phyloP scores from a whole-genome alignment of 345 rosid species.

The Euphorbia tirucalli region DNA sequence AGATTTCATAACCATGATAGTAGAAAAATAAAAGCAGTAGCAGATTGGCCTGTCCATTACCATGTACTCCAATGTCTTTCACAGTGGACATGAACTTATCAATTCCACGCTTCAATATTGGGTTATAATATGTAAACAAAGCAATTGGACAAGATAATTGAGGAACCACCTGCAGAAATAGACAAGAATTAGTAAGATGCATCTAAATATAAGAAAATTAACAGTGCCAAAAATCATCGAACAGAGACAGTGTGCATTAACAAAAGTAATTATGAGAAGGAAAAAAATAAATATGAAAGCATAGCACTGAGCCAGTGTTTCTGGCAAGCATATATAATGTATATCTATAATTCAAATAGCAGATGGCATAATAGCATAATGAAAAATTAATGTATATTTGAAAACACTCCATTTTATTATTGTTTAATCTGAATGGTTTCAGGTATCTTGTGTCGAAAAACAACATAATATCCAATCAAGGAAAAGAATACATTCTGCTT shows the following conservation, averaged over 20 bases:
- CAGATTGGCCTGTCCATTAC: constrained; percentile 30
- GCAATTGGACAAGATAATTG: constrained; percentile 77
- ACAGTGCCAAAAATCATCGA: too few species aligned
- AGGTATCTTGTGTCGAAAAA: neutral
- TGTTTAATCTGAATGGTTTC: too few species aligned
- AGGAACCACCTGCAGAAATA: constrained; percentile 59
- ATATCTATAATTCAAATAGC: too few species aligned
- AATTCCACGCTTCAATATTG: constrained; percentile 68
- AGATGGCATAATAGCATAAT: too few species aligned
- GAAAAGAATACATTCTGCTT: neutral
- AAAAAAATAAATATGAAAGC: too few species aligned
- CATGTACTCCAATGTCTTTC: constrained; percentile 66
- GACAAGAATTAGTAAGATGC: constrained; percentile 5
- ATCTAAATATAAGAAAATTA: neutral
- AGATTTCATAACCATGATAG: neutral
- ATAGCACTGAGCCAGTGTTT: too few species aligned
- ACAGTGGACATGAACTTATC: constrained; percentile 65
- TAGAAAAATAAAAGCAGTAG: constrained; percentile 1
- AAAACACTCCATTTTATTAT: too few species aligned
- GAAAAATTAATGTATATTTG: too few species aligned
- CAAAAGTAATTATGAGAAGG: too few species aligned
- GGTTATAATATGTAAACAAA: constrained; percentile 84
- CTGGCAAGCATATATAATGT: too few species aligned
- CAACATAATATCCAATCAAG: neutral
- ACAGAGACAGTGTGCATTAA: too few species aligned